phyloP scores from a whole-genome alignment of 768 basidiomycete genomes.

The Pulveroboletus sp. region DNA sequence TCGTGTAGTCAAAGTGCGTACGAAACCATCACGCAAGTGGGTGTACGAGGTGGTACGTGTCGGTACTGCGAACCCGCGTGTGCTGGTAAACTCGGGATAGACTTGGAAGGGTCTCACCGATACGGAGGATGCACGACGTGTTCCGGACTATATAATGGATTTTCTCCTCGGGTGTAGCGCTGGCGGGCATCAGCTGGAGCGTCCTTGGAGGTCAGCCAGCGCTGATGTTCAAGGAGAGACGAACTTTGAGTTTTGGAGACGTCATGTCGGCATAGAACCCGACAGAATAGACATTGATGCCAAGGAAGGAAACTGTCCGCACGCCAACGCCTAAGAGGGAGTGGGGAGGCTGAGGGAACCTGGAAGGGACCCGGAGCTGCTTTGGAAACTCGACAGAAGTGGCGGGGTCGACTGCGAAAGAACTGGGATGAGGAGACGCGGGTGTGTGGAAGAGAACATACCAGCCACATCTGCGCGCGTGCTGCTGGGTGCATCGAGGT shows the following conservation, averaged over 20 bases:
- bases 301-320: slow-evolving; percentile 83
- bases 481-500: slow-evolving; percentile 43
- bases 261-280: slow-evolving; percentile 85
- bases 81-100: background rate
- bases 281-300: slow-evolving; percentile 85
- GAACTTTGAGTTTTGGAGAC: slow-evolving; percentile 60
- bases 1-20: slow-evolving; percentile 67
- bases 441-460: background rate
- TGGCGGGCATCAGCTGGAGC: slow-evolving; percentile 45
- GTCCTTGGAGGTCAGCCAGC: slow-evolving; percentile 1
- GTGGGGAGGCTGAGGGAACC: slow-evolving; percentile 57
- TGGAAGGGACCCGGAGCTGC: slow-evolving; percentile 60
- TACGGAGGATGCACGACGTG: slow-evolving; percentile 70
- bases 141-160: slow-evolving; percentile 64
- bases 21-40: slow-evolving; percentile 81
- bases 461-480: slow-evolving; percentile 21
- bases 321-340: slow-evolving; percentile 83
- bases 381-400: slow-evolving; percentile 75
- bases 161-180: slow-evolving; percentile 66
- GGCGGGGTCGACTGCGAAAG: slow-evolving; percentile 60
- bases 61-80: slow-evolving; percentile 51
- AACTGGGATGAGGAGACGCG: background rate
- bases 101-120: slow-evolving; percentile 44
- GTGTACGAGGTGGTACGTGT: slow-evolving; percentile 73
- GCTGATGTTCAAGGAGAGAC: slow-evolving; percentile 7